Base-by-base conservation (phyloP, 2,329 filamentous ascomycete species). In the Anthostomella pinea region DNA sequence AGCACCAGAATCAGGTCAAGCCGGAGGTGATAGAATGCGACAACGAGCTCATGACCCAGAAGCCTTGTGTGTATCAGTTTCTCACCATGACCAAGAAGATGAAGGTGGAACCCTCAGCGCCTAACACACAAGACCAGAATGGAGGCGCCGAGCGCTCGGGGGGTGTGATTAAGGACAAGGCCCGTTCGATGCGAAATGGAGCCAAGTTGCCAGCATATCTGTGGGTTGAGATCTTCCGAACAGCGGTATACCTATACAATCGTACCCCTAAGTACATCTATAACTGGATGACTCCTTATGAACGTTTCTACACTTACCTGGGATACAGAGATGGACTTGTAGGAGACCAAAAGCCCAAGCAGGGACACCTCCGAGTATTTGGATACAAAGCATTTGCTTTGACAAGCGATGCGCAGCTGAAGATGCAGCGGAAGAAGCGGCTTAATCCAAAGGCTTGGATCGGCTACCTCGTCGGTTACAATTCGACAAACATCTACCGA, bases 401-500 rank as follows among this genome's bases (percentile, higher is more conserved):
- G 19, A 32, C 14, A 3, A 5, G 15, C 3, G 10, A 6, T 8
- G 27, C 27, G 3, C 17, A 29, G 10, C 3, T 3, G 14, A 29
- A 29, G 8, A 8, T 11, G 14, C 13, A 29, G 3, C 14, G 15
- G 4, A 18, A 6, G 4, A 7, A 3, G 2, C 23, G 17, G 21
- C 30, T 16, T 5, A n/a, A 20, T 14, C 31, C 31, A 3, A 25
- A 17, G 5, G 31, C 31, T 3, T 35, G 17, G 25, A 29, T 35
- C 3, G 26, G 33, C 9, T 35, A 23, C 17, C 26, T 35, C 3
- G 21, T 30, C 3, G 26, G 33, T 1, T 35, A 35, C 16, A 9
- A 30, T 4, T 35, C 33, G 2, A 11, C 33, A 3, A 38, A 10
- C 17, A 28, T 17, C 22, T 38, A 38, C n/a, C 18, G 19, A 10